These are phyloP conservation scores for Kwoniella dejecticola DNA, from an alignment of 768 basidiomycete genomes.

Conservation along the genomic window DNA sequence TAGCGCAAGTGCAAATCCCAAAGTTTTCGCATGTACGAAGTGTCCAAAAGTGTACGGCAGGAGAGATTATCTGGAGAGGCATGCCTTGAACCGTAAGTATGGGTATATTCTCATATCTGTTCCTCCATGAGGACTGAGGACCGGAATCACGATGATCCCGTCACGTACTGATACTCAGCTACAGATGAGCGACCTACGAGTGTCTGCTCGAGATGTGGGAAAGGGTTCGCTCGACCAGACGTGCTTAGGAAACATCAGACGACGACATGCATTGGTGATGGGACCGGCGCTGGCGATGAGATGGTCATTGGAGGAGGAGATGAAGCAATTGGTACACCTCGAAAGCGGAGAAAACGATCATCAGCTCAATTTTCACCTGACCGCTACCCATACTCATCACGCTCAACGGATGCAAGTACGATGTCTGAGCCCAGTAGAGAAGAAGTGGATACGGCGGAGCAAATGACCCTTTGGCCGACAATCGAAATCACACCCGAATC, in stretches of 20 bases:
- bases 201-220: slow-evolving; percentile 11
- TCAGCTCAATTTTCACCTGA: too few relatives aligned
- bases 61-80: slow-evolving; percentile 24
- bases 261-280: neutral
- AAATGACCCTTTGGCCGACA: too few relatives aligned
- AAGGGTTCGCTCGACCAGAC: slow-evolving; percentile 20
- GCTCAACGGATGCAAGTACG: neutral
- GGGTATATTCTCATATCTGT: too few relatives aligned
- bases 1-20: neutral
- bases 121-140: too few relatives aligned
- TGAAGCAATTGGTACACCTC: neutral
- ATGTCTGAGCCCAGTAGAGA: too few relatives aligned
- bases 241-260: slow-evolving; percentile 23
- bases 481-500: too few relatives aligned
- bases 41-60: slow-evolving; percentile 18
- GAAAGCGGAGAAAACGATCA: neutral
- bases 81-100: slow-evolving; percentile 20
- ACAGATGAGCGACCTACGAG: slow-evolving; percentile 5
- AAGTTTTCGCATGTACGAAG: slow-evolving; percentile 11
- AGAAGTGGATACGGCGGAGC: too few relatives aligned
- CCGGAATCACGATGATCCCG: too few relatives aligned
- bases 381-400: neutral
- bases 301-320: too few relatives aligned
- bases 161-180: neutral
- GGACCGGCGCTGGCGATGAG: neutral